These are phyloP conservation scores for Boletales sp. DNA, from an alignment of 768 basidiomycete species.

Conservation along the genomic window DNA sequence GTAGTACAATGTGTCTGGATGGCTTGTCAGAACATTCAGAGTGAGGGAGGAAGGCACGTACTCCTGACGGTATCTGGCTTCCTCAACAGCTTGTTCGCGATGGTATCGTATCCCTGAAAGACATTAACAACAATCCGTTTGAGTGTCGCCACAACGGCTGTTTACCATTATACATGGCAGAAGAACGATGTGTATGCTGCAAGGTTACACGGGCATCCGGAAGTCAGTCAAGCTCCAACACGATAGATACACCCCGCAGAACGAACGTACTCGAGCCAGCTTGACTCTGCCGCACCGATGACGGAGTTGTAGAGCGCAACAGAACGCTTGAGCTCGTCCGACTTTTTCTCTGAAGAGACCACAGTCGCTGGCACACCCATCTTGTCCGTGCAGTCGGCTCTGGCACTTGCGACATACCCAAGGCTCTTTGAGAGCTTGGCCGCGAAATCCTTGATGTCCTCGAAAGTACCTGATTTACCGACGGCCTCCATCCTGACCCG, in stretches of 20 bases:
- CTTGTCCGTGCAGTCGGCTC: not conserved
- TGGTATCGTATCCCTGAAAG: not conserved
- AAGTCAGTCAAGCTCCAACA: no score
- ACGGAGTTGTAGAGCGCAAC: not conserved
- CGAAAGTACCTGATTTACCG: not conserved
- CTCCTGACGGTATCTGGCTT: not conserved
- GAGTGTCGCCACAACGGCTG: not conserved
- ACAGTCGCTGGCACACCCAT: not conserved
- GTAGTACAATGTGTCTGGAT: not conserved
- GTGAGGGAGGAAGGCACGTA: not conserved
- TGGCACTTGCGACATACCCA: not conserved
- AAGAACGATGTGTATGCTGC: not conserved
- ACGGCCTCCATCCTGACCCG: not conserved
- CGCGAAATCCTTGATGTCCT: not conserved
- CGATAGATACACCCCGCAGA: not conserved
- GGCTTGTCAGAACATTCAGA: not conserved
- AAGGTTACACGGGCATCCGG: not conserved
- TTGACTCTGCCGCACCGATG: not conserved
- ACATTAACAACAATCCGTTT: not conserved
- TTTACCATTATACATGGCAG: not conserved
- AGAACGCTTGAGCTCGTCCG: not conserved
- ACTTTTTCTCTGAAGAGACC: not conserved
- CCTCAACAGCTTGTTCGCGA: not conserved
- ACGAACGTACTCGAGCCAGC: constrained; percentile 1
- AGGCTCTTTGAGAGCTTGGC: not conserved